A percentile compares a stretch with the other conserved stretches of the same genome.
These are phyloP conservation scores for Cryphonectria nitschkei DNA, from an alignment of 2,329 filamentous ascomycete species.

Conservation along the genomic window DNA sequence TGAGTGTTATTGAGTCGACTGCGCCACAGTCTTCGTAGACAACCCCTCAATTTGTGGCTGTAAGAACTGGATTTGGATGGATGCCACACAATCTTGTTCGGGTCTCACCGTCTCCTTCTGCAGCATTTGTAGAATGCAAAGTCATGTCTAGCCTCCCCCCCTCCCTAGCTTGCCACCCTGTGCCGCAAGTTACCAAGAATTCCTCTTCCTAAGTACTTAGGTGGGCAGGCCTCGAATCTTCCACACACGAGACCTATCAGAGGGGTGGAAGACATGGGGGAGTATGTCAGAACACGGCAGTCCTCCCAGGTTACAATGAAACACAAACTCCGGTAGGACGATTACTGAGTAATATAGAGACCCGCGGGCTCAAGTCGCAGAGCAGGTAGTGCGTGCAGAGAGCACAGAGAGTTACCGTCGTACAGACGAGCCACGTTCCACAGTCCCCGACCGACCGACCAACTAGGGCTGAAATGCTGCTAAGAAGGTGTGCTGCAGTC, in stretches of 20 bases:
- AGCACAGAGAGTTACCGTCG: neutral
- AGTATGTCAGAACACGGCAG: neutral
- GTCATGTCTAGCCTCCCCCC: too few relatives aligned
- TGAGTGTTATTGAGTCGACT: neutral
- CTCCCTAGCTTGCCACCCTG: neutral
- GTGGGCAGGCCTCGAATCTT: neutral
- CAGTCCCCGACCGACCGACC: neutral
- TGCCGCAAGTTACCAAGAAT: neutral
- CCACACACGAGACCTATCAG: neutral
- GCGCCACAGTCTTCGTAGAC: neutral
- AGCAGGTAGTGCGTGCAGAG: neutral
- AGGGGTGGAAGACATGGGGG: neutral
- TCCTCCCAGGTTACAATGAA: neutral
- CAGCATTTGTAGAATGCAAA: neutral
- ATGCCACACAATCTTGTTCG: neutral
- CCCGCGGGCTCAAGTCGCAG: neutral
- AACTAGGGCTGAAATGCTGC: neutral
- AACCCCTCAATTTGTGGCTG: constrained; percentile 5
- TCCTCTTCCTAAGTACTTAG: too few relatives aligned
- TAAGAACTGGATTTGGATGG: neutral
- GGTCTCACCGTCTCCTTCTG: too few relatives aligned
- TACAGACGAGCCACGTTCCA: neutral
- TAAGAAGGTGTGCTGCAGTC: constrained; percentile 1
- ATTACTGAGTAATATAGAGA: neutral
- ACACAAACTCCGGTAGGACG: neutral